Evolutionary conservation across 768 basidiomycete species (phyloP), one percentile per base, ranked within the genome.

Genomic region (Boletus rufocinnamomeus): DNA sequence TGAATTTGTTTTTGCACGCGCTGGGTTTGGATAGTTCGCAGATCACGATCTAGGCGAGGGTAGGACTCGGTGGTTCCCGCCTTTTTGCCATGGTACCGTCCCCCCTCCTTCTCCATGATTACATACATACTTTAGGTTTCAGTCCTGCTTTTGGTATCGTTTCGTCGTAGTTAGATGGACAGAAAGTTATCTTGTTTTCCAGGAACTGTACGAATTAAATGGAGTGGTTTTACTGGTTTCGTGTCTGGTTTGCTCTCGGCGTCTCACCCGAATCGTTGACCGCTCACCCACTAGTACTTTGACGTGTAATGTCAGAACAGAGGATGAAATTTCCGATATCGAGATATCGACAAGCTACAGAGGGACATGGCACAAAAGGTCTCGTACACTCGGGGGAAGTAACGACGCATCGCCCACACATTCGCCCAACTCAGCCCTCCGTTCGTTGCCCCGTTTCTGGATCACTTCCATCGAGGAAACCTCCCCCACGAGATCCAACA

Each of bases 1-100:
- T 98, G 66, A 95, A 99, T 76, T 79, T 96, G 59, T 92, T 93
- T 72, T 76, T 93, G 70, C 87, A 91, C 70, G 91, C 91, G 44
- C 77, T 93, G 55, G 88, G 89, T 50, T 72, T 86, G 65, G 84
- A 85, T 66, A 82, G 81, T 63, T 89, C 88, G 69, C 88, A 89
- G 75, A 89, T 91, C 65, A 78, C 83, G 74, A 65, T 80, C 63
- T 79, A 68, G 63, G 11, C 28, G 55, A 38, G 25, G 51, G 37
- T 17, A 32, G 23, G 38, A 34, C 45, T 23, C 35, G 38, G 19
- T 40, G 27, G 35, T 11, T 25, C 34, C 17, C 7, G 8, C 21
- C 35, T 32, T 32, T 34, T 27, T 30, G 35, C 35, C 35, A 37
- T 37, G 35, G 35, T 37, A 37, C 30, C 28, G n/a, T 35, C 23